Base-by-base conservation (phyloP, 768 basidiomycete species). In the Lactifluus subvellereus region DNA sequence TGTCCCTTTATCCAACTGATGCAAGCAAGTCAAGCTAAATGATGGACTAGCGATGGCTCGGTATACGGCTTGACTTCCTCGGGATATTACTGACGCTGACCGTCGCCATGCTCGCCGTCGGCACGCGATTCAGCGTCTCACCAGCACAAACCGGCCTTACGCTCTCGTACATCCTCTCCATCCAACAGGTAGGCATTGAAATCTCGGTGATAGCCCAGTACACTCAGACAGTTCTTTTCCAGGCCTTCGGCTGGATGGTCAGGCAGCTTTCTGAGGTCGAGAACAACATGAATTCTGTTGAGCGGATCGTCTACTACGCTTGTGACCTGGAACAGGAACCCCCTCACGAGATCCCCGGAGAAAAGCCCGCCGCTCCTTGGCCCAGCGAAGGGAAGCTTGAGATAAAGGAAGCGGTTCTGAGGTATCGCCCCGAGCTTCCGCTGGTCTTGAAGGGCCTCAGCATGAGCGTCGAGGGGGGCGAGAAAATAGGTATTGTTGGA, bases 401-500 rank as follows among this genome's bases (percentile, higher is more conserved):
- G 69, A 80, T 98, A 68, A 83, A 84, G 60, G 75, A 92, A 55
- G 82, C 95, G 22, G 82, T 86, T 33, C 79, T 98, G 74, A 83
- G 79, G 64, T 97, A 97, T 71, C 82, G 96, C 32, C 89, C 91
- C 0, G 94, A 87, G 60, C 80, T 98, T n/a, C 91, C 94, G 0
- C 75, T 85, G 3, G 94, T 97, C 7, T 77, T 98, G n/a, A 91
- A 88, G 73, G 88, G 88, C 3, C 72, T 98, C 52, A 83, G 81
- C 13, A 82, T 98, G 80, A 76, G 75, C 33, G 78, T 97, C 32
- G 72, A 75, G 0, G 83, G 83, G 0, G 89, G 89, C 5, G 94
- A 98, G 76, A 95, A 96, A 76, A 86, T 98, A 66, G 94, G 94
- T 33, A 89, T 96, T 57, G 89, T 96, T 52, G 92, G 93, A 27